Conservation (phyloP, 176 grass and related monocot species). For the Triticum turgidum region DNA sequence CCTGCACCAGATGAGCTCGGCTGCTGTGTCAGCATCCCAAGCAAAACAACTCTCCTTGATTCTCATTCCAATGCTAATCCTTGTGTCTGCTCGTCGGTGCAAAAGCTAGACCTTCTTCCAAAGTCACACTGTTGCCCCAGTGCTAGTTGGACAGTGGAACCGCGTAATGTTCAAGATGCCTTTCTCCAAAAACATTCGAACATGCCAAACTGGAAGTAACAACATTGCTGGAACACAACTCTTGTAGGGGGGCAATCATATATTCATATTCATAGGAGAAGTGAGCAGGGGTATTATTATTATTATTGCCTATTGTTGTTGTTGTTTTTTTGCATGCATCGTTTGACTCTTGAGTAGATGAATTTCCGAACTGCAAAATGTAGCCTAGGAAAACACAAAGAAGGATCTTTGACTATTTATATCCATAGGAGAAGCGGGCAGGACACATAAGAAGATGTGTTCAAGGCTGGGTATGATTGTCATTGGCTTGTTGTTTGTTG, state of each 20-base stretch:
- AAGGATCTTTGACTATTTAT: not conserved
- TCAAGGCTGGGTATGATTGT: not conserved
- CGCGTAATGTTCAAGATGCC: not conserved
- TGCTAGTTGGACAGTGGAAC: not conserved
- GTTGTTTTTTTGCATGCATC: not conserved
- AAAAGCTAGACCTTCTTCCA: not conserved
- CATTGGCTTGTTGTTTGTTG: not conserved
- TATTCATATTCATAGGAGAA: not conserved
- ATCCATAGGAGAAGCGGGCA: too few species aligned
- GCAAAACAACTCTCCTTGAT: not conserved
- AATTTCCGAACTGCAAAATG: conserved; percentile 11
- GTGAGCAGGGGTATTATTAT: not conserved
- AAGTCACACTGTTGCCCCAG: not conserved
- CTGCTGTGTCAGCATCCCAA: not conserved
- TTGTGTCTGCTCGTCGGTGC: not conserved
- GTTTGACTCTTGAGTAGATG: not conserved
- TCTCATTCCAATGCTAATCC: not conserved
- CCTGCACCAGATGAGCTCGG: not conserved
- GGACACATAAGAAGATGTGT: conserved; percentile 40
- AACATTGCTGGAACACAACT: not conserved
- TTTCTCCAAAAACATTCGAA: not conserved
- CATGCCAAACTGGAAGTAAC: not conserved
- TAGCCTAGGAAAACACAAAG: not conserved
- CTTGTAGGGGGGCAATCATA: not conserved
- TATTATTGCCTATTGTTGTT: conserved; percentile 14